phyloP scores from a whole-genome alignment of 73 alveolate species.

The Paramecium sonneborni region DNA sequence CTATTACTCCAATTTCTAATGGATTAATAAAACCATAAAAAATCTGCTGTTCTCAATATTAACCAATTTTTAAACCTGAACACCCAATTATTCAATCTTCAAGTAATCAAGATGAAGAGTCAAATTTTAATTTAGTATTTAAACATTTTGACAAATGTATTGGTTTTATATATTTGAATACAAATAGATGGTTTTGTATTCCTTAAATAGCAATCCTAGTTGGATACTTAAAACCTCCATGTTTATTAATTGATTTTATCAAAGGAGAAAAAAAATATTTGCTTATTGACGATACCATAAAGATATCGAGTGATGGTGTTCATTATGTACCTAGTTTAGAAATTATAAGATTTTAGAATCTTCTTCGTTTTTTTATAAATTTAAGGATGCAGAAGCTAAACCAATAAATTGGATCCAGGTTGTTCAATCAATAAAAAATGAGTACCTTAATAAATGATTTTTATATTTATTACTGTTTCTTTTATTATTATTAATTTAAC shows the following conservation, averaged over 20 bases:
- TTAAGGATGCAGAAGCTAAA: constrained; percentile 25
- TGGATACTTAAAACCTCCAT: constrained; percentile 33
- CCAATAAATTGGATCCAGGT: constrained; percentile 22
- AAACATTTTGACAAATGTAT: constrained; percentile 1
- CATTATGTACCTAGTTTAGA: not conserved
- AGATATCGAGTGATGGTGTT: not conserved
- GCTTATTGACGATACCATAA: not conserved
- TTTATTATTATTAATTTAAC: too few species aligned
- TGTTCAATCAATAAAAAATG: not conserved
- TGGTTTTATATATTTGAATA: not conserved
- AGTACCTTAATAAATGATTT: not conserved
- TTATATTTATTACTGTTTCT: not conserved
- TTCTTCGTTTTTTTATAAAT: not conserved
- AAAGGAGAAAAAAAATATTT: constrained; percentile 33
- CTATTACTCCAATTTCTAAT: not conserved
- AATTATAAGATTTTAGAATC: constrained; percentile 11
- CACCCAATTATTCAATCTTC: not conserved
- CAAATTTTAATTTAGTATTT: not conserved
- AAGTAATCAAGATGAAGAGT: not conserved
- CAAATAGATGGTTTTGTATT: constrained; percentile 39
- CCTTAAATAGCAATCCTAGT: not conserved
- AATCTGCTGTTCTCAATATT: not conserved
- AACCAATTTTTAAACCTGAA: not conserved
- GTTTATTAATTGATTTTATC: constrained; percentile 27
- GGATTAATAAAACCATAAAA: not conserved